These are phyloP conservation scores for Tuctoria greenei DNA, from an alignment of 176 grass and related monocot species.

Conservation along the genomic window DNA sequence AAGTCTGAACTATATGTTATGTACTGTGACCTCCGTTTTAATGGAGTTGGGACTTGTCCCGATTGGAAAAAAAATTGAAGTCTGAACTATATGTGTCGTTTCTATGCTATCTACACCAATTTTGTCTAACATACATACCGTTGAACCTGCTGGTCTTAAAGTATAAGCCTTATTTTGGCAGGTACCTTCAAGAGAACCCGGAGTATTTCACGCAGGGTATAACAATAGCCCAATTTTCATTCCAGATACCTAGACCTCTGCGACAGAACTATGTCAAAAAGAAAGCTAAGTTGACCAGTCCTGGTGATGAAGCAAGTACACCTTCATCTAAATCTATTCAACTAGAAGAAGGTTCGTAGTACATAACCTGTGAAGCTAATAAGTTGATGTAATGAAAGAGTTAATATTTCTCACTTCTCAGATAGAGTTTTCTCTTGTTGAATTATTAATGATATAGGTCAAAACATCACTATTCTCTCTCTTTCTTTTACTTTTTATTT, in stretches of 20 bases:
- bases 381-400: background rate
- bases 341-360: conserved; percentile 53
- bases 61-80: no score
- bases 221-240: conserved; percentile 66
- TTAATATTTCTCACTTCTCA: background rate
- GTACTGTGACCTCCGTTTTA: no score
- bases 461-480: no score
- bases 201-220: conserved; percentile 53
- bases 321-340: conserved; percentile 34
- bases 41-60: no score
- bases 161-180: conserved; percentile 37
- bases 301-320: conserved; percentile 45
- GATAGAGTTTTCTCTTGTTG: background rate
- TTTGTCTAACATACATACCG: conserved; percentile 1
- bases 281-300: conserved; percentile 39
- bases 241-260: conserved; percentile 75
- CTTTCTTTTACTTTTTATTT: no score
- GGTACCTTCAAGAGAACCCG: conserved; percentile 64
- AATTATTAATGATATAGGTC: conserved; percentile 2
- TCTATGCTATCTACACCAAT: conserved; percentile 2
- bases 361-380: background rate
- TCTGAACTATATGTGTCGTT: background rate
- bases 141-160: conserved; percentile 26
- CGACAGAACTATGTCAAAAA: conserved; percentile 74
- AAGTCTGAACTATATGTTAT: background rate